Evolutionary conservation across 345 rosid species (phyloP).

Genomic region (Camelina neglecta): DNA sequence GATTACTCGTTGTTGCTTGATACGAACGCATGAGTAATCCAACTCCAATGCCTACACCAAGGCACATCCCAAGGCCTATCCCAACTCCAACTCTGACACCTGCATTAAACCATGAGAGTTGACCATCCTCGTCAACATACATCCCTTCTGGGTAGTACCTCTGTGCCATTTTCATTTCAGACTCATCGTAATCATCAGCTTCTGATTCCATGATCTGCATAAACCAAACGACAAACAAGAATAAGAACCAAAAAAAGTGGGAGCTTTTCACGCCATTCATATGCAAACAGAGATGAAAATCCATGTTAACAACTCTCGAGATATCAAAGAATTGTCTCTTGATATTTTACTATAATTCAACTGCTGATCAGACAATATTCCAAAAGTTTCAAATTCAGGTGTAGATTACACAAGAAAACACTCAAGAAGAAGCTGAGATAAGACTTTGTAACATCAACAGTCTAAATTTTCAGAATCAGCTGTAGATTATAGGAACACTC

Average conservation of each 20-base stretch:
- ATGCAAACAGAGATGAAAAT: background rate
- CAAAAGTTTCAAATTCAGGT: background rate
- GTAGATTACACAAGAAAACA: background rate
- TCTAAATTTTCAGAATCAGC: too few species aligned
- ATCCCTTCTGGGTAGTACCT: conserved; percentile 59
- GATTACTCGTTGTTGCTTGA: conserved; percentile 89
- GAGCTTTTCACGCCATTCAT: background rate
- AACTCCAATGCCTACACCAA: conserved; percentile 90
- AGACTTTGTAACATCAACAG: too few species aligned
- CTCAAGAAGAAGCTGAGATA: background rate
- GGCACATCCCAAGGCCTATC: conserved; percentile 93
- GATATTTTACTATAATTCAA: background rate
- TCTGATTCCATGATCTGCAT: conserved; percentile 61
- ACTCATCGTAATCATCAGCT: conserved; percentile 56
- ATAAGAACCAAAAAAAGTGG: background rate
- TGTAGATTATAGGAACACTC: too few species aligned
- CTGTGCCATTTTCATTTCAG: conserved; percentile 60
- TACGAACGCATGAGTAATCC: conserved; percentile 95
- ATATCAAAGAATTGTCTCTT: conserved; percentile 9
- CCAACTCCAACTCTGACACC: conserved; percentile 98
- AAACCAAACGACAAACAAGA: background rate
- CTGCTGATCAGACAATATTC: background rate
- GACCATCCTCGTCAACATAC: conserved; percentile 84
- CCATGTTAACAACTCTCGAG: background rate
- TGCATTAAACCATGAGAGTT: conserved; percentile 91